phyloP scores from a whole-genome alignment of 306 rosid species.

The Castanea mollissima region DNA sequence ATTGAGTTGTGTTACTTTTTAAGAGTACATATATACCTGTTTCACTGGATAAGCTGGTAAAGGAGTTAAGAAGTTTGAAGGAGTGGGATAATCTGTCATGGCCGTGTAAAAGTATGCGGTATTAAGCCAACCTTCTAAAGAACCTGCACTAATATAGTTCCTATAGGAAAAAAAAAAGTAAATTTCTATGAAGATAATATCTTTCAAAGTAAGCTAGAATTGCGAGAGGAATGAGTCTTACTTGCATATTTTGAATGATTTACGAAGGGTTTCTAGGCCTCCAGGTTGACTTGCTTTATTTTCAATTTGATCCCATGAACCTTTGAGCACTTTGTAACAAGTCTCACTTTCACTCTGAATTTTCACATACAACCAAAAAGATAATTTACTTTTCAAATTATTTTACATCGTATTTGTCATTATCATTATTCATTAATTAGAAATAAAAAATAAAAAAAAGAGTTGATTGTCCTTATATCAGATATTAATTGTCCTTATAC shows the following conservation, averaged over 20 bases:
- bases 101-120: slow-evolving; percentile 51
- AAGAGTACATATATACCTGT: slow-evolving; percentile 39
- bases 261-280: slow-evolving; percentile 46
- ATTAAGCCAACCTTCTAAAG: slow-evolving; percentile 45
- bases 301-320: slow-evolving; percentile 52
- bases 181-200: not conserved
- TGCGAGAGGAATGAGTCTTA: not conserved
- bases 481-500: too few relatives aligned
- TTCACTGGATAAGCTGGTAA: slow-evolving; percentile 82
- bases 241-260: slow-evolving; percentile 73
- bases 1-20: too few relatives aligned
- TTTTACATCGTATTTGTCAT: not conserved
- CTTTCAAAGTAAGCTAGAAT: too few relatives aligned
- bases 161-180: slow-evolving; percentile 10
- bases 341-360: slow-evolving; percentile 74
- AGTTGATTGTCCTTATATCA: too few relatives aligned
- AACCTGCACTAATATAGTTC: slow-evolving; percentile 2
- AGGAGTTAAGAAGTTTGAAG: slow-evolving; percentile 64
- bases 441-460: too few relatives aligned
- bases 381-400: not conserved
- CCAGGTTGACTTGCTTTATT: slow-evolving; percentile 22
- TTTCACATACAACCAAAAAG: not conserved
- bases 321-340: slow-evolving; percentile 76
- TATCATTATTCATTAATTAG: too few relatives aligned
- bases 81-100: slow-evolving; percentile 95